These are phyloP conservation scores for Monosporascus sp. DNA, from an alignment of 2,329 filamentous ascomycete species.

Conservation along the genomic window DNA sequence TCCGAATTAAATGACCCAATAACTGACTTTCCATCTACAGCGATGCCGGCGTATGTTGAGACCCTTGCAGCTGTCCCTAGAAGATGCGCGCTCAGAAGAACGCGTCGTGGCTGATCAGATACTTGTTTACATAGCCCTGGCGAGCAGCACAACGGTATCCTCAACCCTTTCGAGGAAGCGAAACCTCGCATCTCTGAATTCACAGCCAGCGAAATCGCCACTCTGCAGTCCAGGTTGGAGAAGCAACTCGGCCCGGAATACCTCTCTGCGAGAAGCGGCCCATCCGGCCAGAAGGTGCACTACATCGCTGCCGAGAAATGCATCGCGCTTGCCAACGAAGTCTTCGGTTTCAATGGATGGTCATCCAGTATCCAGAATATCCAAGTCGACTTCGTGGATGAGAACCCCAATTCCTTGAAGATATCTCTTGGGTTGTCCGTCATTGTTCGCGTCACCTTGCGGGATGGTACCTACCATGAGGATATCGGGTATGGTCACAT, in stretches of 20 bases:
- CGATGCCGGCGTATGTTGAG: constrained; percentile 25
- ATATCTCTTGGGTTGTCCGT: constrained; percentile 84
- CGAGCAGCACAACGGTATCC: constrained; percentile 58
- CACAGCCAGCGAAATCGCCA: constrained; percentile 86
- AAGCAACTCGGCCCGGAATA: constrained; percentile 95
- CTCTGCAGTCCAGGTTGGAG: constrained; percentile 78
- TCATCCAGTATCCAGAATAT: constrained; percentile 93
- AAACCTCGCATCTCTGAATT: constrained; percentile 69
- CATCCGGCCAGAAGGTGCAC: constrained; percentile 80
- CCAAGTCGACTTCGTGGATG: constrained; percentile 92
- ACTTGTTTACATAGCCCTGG: constrained; percentile 49
- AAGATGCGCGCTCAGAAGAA: not conserved
- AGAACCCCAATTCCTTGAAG: constrained; percentile 70
- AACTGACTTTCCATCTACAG: not conserved
- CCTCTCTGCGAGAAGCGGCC: constrained; percentile 79
- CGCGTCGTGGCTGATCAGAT: constrained; percentile 15
- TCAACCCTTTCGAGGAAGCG: constrained; percentile 78
- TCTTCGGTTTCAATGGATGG: constrained; percentile 52
- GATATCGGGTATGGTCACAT: constrained; percentile 96
- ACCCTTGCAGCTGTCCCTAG: not conserved
- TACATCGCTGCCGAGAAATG: constrained; percentile 96
- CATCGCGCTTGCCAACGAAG: constrained; percentile 57
- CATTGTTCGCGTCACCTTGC: constrained; percentile 82
- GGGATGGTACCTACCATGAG: constrained; percentile 95
- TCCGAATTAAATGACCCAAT: not conserved